Conservation (phyloP, 2,329 filamentous ascomycete genomes). For the Colletotrichum aenigma region DNA sequence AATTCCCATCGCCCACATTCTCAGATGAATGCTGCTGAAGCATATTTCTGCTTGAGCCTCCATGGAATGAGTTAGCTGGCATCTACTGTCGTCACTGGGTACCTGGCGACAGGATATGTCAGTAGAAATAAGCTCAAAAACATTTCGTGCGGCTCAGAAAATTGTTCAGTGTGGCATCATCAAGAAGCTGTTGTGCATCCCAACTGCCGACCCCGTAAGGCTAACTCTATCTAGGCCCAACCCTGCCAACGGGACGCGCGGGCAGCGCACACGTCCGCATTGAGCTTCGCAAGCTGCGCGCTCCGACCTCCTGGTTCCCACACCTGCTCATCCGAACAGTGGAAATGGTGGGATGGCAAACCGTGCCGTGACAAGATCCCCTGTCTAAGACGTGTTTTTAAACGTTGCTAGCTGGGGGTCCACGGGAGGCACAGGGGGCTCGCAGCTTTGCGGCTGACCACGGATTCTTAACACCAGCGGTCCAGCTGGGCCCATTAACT, state of each 20-base stretch:
- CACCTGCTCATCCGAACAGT: neutral
- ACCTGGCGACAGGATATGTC: neutral
- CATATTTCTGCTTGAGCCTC: neutral
- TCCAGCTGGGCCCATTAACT: neutral
- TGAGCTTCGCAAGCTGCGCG: neutral
- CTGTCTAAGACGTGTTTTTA: neutral
- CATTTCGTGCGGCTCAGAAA: neutral
- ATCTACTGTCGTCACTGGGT: neutral
- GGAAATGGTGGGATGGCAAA: neutral
- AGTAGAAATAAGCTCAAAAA: neutral
- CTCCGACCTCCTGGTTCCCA: neutral
- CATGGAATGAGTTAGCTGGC: neutral
- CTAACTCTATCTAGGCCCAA: neutral
- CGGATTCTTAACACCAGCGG: neutral
- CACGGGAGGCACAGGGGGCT: neutral
- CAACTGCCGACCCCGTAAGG: neutral
- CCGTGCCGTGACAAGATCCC: neutral
- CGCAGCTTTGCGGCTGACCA: neutral
- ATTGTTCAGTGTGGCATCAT: neutral
- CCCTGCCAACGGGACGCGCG: slow-evolving; percentile 4
- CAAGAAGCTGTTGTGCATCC: neutral
- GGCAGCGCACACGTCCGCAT: neutral
- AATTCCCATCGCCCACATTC: neutral
- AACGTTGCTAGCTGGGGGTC: neutral
- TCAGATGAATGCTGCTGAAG: neutral